A percentile compares a stretch with the other conserved stretches of the same genome.
Evolutionary conservation across 805 yeast species (phyloP).

Genomic region (Jamesozyma piceae): DNA sequence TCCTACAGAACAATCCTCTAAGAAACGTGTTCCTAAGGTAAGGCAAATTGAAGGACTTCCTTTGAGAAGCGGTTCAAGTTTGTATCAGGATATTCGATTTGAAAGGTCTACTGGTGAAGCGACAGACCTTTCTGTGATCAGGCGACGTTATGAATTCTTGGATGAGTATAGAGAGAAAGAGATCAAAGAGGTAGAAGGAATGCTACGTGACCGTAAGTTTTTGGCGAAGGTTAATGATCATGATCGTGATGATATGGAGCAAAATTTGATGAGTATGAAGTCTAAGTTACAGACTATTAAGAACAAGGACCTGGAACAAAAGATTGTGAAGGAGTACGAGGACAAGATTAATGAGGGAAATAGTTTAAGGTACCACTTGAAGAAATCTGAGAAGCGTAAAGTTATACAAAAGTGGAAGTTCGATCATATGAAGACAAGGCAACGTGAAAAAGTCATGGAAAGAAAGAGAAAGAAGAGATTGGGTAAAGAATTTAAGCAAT

Average conservation of each 20-base stretch:
- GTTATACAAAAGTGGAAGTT: slow-evolving; percentile 70
- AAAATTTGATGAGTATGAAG: slow-evolving; percentile 51
- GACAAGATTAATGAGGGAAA: slow-evolving; percentile 43
- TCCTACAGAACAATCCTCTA: slow-evolving; percentile 72
- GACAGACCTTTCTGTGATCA: slow-evolving; percentile 53
- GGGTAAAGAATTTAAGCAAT: slow-evolving; percentile 64
- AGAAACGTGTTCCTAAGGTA: slow-evolving; percentile 56
- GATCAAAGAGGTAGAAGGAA: slow-evolving; percentile 45
- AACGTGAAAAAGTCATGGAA: slow-evolving; percentile 75
- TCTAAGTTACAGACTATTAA: slow-evolving; percentile 60
- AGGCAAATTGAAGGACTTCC: slow-evolving; percentile 68
- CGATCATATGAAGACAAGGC: slow-evolving; percentile 59
- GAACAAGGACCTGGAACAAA: slow-evolving; percentile 64
- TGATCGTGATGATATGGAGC: slow-evolving; percentile 46
- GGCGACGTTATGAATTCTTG: slow-evolving; percentile 74
- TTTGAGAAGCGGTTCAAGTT: slow-evolving; percentile 29
- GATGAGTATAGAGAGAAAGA: slow-evolving; percentile 80
- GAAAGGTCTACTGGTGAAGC: slow-evolving; percentile 85
- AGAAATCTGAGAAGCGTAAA: slow-evolving; percentile 61
- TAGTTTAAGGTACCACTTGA: slow-evolving; percentile 47
- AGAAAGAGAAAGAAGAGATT: slow-evolving; percentile 78
- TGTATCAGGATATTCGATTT: slow-evolving; percentile 78
- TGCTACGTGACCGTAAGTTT: slow-evolving; percentile 47
- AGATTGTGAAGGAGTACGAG: slow-evolving; percentile 55
- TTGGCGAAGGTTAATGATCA: slow-evolving; percentile 32